Conservation (phyloP, 139 green algal genomes). For the Closterium sp. region DNA sequence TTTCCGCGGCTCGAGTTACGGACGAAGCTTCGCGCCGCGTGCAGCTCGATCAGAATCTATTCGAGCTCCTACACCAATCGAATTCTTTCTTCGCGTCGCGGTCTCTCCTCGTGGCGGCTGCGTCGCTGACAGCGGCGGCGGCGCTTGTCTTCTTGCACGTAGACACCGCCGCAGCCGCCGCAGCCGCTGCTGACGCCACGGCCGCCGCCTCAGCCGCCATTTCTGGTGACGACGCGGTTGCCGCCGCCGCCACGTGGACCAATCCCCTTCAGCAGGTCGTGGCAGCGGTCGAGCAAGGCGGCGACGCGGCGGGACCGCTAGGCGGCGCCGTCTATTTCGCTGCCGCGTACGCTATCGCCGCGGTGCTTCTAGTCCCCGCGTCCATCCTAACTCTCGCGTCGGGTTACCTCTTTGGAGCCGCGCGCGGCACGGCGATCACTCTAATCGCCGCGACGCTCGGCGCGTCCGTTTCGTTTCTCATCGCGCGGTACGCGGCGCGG, state of each 20-base stretch:
- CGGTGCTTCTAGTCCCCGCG: conserved; percentile 47
- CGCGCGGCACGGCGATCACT: conserved; percentile 72
- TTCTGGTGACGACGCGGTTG: neutral
- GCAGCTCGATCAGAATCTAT: neutral
- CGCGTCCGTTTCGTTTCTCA: conserved; percentile 83
- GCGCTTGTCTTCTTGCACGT: neutral
- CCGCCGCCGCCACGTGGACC: neutral
- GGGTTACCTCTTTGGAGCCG: conserved; percentile 76
- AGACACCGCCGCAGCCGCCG: neutral
- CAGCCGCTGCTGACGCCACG: neutral
- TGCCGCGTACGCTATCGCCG: conserved; percentile 22
- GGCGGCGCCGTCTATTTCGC: conserved; percentile 32
- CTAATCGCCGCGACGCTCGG: conserved; percentile 67
- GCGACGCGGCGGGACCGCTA: neutral
- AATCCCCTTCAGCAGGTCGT: neutral
- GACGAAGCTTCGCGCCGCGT: neutral
- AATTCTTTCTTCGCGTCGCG: neutral
- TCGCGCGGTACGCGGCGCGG: conserved; percentile 82
- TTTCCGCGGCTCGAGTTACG: neutral
- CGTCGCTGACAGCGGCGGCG: neutral
- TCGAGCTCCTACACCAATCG: neutral
- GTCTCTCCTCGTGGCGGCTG: neutral
- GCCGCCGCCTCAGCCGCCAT: neutral
- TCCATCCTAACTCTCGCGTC: conserved; percentile 49
- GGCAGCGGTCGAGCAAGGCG: neutral